Conservation (phyloP, 345 rosid genomes). For the Rhizophora apiculata region DNA sequence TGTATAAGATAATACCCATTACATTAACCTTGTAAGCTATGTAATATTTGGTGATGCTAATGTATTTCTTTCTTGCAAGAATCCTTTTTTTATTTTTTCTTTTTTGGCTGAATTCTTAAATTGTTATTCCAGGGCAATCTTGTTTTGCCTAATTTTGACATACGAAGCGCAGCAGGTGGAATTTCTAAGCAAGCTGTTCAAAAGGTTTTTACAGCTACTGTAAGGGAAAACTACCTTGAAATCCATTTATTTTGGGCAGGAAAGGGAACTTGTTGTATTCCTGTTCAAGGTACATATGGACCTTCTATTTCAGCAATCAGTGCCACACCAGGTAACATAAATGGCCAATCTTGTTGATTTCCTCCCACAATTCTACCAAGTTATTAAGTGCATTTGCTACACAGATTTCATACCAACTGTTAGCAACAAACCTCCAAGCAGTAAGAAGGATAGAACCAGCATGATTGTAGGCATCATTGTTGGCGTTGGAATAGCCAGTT, state of each 20-base stretch:
- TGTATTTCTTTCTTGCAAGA: not conserved
- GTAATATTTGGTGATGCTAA: not conserved
- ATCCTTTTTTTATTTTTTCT: not conserved
- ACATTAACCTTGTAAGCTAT: too few relatives aligned
- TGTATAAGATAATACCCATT: too few relatives aligned
- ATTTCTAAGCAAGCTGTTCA: slow-evolving; percentile 20
- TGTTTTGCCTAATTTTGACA: slow-evolving; percentile 35
- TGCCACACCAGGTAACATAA: slow-evolving; percentile 48
- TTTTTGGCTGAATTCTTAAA: not conserved
- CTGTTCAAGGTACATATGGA: slow-evolving; percentile 29
- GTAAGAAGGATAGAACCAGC: slow-evolving; percentile 35
- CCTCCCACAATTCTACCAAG: not conserved
- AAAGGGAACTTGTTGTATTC: slow-evolving; percentile 38
- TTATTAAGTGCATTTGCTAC: slow-evolving; percentile 18
- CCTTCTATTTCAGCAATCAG: slow-evolving; percentile 46
- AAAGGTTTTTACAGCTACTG: slow-evolving; percentile 9
- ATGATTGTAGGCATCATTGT: slow-evolving; percentile 52
- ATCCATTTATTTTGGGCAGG: slow-evolving; percentile 40
- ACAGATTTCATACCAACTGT: too few relatives aligned
- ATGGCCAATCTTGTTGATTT: not conserved
- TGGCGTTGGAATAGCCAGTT: slow-evolving; percentile 41
- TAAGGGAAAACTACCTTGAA: slow-evolving; percentile 31
- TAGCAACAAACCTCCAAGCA: not conserved
- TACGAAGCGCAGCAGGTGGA: slow-evolving; percentile 31
- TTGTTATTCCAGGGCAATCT: slow-evolving; percentile 23